Evolutionary conservation across 179 eudicot species (phyloP), one percentile per base, ranked within the genome.

Genomic region (Kewa caespitosa): DNA sequence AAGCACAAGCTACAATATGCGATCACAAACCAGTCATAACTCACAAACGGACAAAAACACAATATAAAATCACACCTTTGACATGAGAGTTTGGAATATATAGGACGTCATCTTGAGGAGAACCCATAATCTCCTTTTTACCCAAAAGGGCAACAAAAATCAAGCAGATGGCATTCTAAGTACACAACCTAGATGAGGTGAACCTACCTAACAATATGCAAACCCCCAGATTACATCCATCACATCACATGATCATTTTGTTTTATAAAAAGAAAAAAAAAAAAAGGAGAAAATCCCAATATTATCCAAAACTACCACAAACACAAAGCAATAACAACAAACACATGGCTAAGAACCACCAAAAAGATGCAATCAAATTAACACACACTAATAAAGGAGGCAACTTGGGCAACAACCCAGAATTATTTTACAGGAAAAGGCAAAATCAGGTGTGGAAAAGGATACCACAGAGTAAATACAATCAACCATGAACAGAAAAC

Each of bases 401-500:
- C n/a, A n/a, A n/a, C n/a, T n/a, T n/a, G n/a, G n/a, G n/a, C n/a
- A n/a, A n/a, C 54, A 46, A 46, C 54, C 54, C 54, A 46, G 20
- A n/a, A n/a, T n/a, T n/a, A n/a, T n/a, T n/a, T n/a, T n/a, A n/a
- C n/a, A n/a, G n/a, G n/a, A n/a, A n/a, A n/a, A n/a, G n/a, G n/a
- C n/a, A n/a, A n/a, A n/a, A n/a, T n/a, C n/a, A n/a, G n/a, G n/a
- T n/a, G n/a, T n/a, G n/a, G n/a, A n/a, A n/a, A n/a, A n/a, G n/a
- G n/a, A n/a, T n/a, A n/a, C n/a, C 50, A 39, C 5, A 65, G 22
- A 37, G 76, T 70, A 74, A 74, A 41, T 38, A 28, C 15, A 31
- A 63, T 37, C 15, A 74, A 31, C 70, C n/a, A 42, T 30, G 11
- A 64, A 74, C n/a, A n/a, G n/a, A n/a, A n/a, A n/a, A n/a, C n/a